Conservation (phyloP, 768 basidiomycete genomes). For the Termitomyces heimii region DNA sequence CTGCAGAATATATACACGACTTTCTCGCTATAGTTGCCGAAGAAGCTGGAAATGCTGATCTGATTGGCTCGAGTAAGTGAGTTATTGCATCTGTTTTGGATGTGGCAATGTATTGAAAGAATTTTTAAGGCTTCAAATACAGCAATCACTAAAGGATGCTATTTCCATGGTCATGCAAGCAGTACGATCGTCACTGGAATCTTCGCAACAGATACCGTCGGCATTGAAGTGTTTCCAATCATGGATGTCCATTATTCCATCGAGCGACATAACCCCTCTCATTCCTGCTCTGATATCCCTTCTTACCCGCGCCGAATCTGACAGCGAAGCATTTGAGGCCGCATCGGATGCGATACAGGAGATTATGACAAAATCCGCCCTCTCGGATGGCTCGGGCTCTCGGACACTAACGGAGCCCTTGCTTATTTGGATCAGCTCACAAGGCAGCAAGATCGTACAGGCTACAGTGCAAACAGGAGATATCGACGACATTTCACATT, state of each 20-base stretch:
- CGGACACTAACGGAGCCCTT: slow-evolving; percentile 80
- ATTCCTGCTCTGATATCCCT: slow-evolving; percentile 61
- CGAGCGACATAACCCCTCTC: slow-evolving; percentile 67
- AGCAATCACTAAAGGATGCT: slow-evolving; percentile 61
- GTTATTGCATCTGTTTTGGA: slow-evolving; percentile 19
- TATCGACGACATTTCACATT: slow-evolving; percentile 55
- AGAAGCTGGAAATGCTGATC: slow-evolving; percentile 71
- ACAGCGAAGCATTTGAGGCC: slow-evolving; percentile 50
- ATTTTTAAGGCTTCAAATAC: slow-evolving; percentile 48
- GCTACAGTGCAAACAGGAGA: slow-evolving; percentile 29
- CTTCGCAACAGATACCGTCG: slow-evolving; percentile 50
- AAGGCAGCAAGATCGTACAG: slow-evolving; percentile 44
- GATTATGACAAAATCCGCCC: slow-evolving; percentile 66
- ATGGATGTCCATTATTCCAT: slow-evolving; percentile 70
- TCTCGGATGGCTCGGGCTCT: slow-evolving; percentile 64
- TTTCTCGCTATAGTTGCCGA: slow-evolving; percentile 83
- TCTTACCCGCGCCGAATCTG: slow-evolving; percentile 48
- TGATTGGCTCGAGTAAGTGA: slow-evolving; percentile 69
- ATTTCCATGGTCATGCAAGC: slow-evolving; percentile 67
- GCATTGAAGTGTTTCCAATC: slow-evolving; percentile 78
- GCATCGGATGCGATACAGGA: slow-evolving; percentile 74
- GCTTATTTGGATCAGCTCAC: slow-evolving; percentile 65
- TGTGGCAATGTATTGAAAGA: background rate
- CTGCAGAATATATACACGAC: slow-evolving; percentile 59
- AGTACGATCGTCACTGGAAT: slow-evolving; percentile 49